These are phyloP conservation scores for Neurospora tetrasperma DNA, from an alignment of 495 filamentous ascomycete genomes.

Conservation along the genomic window DNA sequence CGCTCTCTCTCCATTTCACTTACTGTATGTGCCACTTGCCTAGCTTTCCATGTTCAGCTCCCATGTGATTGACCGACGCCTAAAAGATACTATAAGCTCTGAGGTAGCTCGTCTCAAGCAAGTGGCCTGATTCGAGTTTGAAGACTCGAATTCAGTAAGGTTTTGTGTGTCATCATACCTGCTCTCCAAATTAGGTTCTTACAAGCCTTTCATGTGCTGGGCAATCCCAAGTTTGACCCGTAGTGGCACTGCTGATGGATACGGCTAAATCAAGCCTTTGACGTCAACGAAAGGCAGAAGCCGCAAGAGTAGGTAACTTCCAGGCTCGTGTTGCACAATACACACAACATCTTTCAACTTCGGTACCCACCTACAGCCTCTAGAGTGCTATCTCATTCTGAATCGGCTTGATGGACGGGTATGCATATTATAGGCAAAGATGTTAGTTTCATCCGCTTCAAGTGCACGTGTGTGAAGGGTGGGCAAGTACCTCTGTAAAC, in stretches of 20 bases:
- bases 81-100: neutral
- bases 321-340: neutral
- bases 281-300: neutral
- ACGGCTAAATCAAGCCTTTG: neutral
- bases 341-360: neutral
- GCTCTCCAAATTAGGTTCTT: too few relatives aligned
- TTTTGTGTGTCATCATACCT: too few relatives aligned
- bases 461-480: neutral
- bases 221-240: neutral
- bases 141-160: neutral
- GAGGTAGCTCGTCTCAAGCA: neutral
- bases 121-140: neutral
- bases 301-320: neutral
- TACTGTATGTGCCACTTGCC: neutral
- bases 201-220: neutral
- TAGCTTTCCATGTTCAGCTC: neutral
- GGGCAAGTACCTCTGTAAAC: neutral
- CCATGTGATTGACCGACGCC: neutral
- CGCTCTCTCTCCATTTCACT: neutral
- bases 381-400: neutral
- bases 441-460: neutral
- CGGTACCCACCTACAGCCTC: neutral
- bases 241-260: neutral
- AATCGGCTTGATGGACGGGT: neutral
- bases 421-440: neutral